These are phyloP conservation scores for Mortierella claussenii DNA, from an alignment of 192 early-diverging fungal genomes.

Conservation along the genomic window DNA sequence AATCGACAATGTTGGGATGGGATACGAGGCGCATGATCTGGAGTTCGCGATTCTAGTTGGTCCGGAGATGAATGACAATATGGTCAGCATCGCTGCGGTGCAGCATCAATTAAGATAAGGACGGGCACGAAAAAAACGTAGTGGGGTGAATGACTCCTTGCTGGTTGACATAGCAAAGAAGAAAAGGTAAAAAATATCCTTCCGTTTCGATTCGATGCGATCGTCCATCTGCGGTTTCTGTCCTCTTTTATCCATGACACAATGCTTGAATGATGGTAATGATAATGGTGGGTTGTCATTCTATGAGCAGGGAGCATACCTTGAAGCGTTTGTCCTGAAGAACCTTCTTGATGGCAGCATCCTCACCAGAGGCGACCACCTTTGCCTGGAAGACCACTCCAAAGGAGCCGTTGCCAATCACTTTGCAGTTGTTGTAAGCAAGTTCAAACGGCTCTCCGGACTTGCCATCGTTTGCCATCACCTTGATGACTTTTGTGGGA, in stretches of 20 bases:
- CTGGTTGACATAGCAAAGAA: too few relatives aligned
- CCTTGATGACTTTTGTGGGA: constrained; percentile 75
- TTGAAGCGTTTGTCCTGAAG: constrained; percentile 99
- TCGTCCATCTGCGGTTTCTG: too few relatives aligned
- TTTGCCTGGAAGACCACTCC: constrained; percentile 98
- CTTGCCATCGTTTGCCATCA: constrained; percentile 88
- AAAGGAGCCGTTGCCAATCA: constrained; percentile 97
- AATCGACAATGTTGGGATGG: constrained; percentile 93
- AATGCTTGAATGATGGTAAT: too few relatives aligned
- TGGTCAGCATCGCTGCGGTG: constrained; percentile 8
- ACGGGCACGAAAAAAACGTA: too few relatives aligned
- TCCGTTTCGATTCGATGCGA: too few relatives aligned
- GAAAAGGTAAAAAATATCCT: too few relatives aligned
- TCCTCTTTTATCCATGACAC: too few relatives aligned
- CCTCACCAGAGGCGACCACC: constrained; percentile 79
- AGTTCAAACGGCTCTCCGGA: constrained; percentile 89
- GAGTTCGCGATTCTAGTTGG: constrained; percentile 85
- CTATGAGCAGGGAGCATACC: too few relatives aligned
- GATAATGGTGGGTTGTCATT: too few relatives aligned
- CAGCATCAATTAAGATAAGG: too few relatives aligned
- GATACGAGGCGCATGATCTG: constrained; percentile 93
- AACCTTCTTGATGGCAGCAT: constrained; percentile 97
- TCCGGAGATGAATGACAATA: background rate
- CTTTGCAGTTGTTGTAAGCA: constrained; percentile 90
- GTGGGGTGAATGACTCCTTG: too few relatives aligned